phyloP scores from a whole-genome alignment of 2,329 filamentous ascomycete genomes.

The Beauveria rudraprayagi region DNA sequence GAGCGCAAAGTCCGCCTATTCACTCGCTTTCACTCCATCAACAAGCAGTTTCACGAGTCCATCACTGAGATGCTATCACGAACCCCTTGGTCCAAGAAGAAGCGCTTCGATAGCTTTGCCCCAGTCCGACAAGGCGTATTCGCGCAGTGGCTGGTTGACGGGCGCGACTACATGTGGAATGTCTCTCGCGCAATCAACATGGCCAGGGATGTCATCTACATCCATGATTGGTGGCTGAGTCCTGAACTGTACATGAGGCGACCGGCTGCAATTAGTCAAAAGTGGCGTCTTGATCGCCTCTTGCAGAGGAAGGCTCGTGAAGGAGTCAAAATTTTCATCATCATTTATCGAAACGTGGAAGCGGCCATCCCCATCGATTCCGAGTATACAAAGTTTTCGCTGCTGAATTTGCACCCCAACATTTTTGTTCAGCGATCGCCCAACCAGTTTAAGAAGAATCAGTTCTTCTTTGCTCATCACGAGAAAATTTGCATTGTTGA shows the following conservation, averaged over 20 bases:
- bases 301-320: constrained; percentile 90
- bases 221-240: constrained; percentile 98
- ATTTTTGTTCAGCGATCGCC: constrained; percentile 93
- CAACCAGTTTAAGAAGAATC: constrained; percentile 97
- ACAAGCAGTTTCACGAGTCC: constrained; percentile 89
- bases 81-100: constrained; percentile 74
- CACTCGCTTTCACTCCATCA: constrained; percentile 80
- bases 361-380: constrained; percentile 96
- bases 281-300: constrained; percentile 90
- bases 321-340: constrained; percentile 95
- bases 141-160: constrained; percentile 94
- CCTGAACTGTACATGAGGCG: constrained; percentile 92
- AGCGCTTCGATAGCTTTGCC: constrained; percentile 89
- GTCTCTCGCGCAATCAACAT: constrained; percentile 94
- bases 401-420: constrained; percentile 91
- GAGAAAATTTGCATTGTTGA: constrained; percentile 97
- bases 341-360: constrained; percentile 96
- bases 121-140: constrained; percentile 80
- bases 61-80: constrained; percentile 76
- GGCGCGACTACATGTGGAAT: constrained; percentile 98
- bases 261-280: constrained; percentile 91
- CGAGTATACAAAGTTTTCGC: constrained; percentile 93
- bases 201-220: constrained; percentile 96
- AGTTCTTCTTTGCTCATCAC: constrained; percentile 98
- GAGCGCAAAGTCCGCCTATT: constrained; percentile 88